phyloP scores from a whole-genome alignment of 2,329 filamentous ascomycete genomes.

The Fulvia fulva region DNA sequence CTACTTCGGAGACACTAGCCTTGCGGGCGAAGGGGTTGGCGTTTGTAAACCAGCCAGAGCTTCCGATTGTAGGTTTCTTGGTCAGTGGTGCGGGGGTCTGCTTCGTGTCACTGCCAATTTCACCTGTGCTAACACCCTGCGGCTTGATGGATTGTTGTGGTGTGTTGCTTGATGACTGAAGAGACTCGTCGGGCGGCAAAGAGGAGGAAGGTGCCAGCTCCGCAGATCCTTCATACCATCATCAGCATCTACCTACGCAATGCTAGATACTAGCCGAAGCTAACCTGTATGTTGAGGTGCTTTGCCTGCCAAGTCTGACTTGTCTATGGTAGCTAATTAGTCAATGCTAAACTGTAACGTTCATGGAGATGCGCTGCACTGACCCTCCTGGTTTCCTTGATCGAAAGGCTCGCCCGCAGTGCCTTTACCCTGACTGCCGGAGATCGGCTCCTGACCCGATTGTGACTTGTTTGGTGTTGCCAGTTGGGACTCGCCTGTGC shows the following conservation, averaged over 20 bases:
- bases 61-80: constrained; percentile 17
- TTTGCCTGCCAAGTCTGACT: constrained; percentile 15
- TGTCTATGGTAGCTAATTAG: constrained; percentile 1
- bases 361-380: not conserved
- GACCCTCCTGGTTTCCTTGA: constrained; percentile 67
- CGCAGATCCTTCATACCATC: constrained; percentile 1
- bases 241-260: not conserved
- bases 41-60: constrained; percentile 20
- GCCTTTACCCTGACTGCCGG: constrained; percentile 65
- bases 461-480: not conserved
- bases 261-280: not conserved
- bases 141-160: not conserved
- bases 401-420: constrained; percentile 70
- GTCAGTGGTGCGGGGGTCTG: not conserved
- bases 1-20: not conserved
- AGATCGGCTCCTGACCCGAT: constrained; percentile 60
- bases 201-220: not conserved
- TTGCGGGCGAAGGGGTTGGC: constrained; percentile 13
- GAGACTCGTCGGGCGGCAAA: not conserved
- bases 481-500: constrained; percentile 11
- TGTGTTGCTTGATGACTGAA: not conserved
- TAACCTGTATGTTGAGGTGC: constrained; percentile 20
- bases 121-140: not conserved
- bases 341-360: not conserved
- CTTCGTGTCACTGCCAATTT: not conserved